Evolutionary conservation across 1,139 yeast species (phyloP).

Genomic region (Kodamaea derodonti): DNA sequence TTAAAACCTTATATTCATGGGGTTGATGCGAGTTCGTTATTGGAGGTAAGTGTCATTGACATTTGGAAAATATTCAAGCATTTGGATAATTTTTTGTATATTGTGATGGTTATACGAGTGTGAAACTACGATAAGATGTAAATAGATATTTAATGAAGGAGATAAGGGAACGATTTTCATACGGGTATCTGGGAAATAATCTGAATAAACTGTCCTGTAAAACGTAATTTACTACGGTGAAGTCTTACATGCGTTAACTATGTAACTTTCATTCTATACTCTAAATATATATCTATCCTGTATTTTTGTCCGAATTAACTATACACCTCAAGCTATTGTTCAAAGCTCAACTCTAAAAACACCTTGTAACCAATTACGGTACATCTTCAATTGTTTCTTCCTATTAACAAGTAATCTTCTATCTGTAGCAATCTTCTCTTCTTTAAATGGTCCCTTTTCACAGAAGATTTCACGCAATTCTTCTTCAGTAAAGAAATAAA

Average conservation of each 20-base stretch:
- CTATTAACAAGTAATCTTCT: slow-evolving; percentile 87
- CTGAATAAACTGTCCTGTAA: no score
- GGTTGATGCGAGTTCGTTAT: slow-evolving; percentile 39
- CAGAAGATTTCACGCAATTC: slow-evolving; percentile 78
- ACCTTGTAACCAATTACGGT: slow-evolving; percentile 95
- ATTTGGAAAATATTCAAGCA: slow-evolving; percentile 54
- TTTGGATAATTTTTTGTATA: slow-evolving; percentile 75
- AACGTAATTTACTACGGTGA: no score
- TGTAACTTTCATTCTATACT: no score
- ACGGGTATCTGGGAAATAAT: no score
- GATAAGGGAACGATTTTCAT: no score
- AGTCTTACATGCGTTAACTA: no score
- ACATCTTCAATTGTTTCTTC: slow-evolving; percentile 90
- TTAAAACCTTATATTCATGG: slow-evolving; percentile 60
- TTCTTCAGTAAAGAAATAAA: slow-evolving; percentile 93
- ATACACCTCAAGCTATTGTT: no score
- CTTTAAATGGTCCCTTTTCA: slow-evolving; percentile 52
- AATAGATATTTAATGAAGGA: no score
- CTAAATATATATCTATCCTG: no score
- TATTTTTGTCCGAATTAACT: no score
- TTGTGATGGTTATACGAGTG: slow-evolving; percentile 37
- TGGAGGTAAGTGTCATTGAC: slow-evolving; percentile 44
- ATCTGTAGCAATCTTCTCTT: slow-evolving; percentile 81
- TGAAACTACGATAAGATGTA: no score
- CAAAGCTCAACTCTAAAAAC: slow-evolving; percentile 73